Conservation (phyloP, 495 filamentous ascomycete species). For the Annulohypoxylon stygium region DNA sequence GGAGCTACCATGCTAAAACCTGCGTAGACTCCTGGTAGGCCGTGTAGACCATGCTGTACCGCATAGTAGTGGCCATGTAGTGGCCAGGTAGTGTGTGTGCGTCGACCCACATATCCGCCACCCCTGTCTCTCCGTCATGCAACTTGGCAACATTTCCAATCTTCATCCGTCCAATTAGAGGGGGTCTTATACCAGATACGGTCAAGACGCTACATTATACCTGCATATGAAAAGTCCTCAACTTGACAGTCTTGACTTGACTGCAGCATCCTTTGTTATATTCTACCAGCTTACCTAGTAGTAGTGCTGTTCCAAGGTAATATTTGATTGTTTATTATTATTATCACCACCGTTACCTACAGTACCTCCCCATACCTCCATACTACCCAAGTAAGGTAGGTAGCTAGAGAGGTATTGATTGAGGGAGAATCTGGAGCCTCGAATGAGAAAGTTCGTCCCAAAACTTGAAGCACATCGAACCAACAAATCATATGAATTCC, state of each 20-base stretch:
- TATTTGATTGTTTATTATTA: not conserved
- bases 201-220: conserved; percentile 36
- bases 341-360: not conserved
- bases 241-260: conserved; percentile 2
- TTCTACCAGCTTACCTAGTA: too few species aligned
- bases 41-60: not conserved
- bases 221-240: conserved; percentile 30
- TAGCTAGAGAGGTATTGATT: not conserved
- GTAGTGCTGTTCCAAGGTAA: not conserved
- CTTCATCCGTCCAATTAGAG: conserved; percentile 45
- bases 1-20: conserved; percentile 33
- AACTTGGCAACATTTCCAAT: conserved; percentile 44
- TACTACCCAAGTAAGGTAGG: too few species aligned
- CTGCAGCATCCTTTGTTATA: not conserved
- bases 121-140: conserved; percentile 47
- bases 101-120: conserved; percentile 33
- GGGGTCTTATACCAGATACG: conserved; percentile 35
- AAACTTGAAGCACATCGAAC: not conserved
- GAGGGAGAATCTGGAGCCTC: not conserved
- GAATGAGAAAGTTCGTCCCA: not conserved
- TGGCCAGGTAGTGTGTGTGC: conserved; percentile 24
- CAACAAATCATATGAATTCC: not conserved
- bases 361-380: not conserved
- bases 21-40: not conserved
- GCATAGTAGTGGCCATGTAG: conserved; percentile 4